Evolutionary conservation across 139 green algal species (phyloP).

Genomic region (Chlorella sorokiniana): DNA sequence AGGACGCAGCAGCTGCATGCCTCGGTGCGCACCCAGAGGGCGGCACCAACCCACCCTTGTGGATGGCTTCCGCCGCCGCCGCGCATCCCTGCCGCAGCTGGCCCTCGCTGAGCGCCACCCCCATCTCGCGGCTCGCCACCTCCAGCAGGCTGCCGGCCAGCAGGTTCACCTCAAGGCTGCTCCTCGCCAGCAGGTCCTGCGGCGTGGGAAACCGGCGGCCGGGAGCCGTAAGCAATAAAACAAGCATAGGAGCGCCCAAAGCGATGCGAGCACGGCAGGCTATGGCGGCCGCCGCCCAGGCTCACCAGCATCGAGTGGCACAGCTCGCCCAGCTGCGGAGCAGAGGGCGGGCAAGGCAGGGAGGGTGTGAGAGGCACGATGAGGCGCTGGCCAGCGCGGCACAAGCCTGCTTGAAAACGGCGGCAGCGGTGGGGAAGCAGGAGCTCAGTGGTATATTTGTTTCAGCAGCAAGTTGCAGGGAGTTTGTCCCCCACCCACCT

Average conservation of each 20-base stretch:
- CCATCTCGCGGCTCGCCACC: constrained; percentile 9
- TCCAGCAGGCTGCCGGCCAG: constrained; percentile 11
- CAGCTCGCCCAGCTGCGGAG: constrained; percentile 45
- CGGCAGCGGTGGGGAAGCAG: no score
- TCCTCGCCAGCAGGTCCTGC: constrained; percentile 3
- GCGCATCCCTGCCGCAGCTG: background rate
- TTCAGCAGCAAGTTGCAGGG: background rate
- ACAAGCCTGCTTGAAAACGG: no score
- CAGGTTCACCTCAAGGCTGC: background rate
- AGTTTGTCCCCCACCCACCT: constrained; percentile 3
- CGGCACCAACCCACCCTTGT: background rate
- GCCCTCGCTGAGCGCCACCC: constrained; percentile 1
- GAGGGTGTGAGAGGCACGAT: background rate
- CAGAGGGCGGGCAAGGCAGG: background rate
- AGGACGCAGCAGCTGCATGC: background rate
- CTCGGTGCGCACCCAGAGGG: background rate
- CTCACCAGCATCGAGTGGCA: constrained; percentile 16
- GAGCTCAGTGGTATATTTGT: no score
- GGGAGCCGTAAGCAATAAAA: no score
- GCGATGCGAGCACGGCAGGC: background rate
- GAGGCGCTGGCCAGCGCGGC: no score
- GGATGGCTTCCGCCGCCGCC: constrained; percentile 2
- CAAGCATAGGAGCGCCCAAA: background rate
- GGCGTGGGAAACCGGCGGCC: background rate
- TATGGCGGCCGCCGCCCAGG: background rate